Evolutionary conservation across 1,284 basidiomycete genomes (phyloP), one percentile per base, ranked within the genome.

Genomic region (Mrakiaceae sp.): DNA sequence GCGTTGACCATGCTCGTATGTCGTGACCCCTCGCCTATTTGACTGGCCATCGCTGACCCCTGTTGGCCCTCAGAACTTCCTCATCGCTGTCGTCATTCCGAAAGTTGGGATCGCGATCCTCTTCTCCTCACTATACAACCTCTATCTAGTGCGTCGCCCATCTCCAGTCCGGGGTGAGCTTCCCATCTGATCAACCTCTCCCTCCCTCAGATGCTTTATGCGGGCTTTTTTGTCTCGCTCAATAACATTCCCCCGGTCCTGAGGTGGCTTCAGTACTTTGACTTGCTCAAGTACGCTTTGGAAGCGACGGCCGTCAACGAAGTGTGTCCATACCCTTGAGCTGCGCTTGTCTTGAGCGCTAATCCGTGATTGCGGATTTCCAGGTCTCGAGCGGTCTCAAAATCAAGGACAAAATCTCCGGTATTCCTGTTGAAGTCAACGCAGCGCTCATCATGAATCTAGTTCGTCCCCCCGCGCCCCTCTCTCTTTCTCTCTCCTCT

Each of bases 61-160:
- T 27, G 27, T 27, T 27, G 27, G 27, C 27, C 27, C 27, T 27
- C 27, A 27, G 27, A 94, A 94, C 76, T 91, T 94, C 79, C 79
- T 93, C 55, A 81, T 95, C 16, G 90, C 87, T 5, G 84, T 84
- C 8, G 71, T 86, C 14, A 87, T 94, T 80, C 78, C 79, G 61
- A 90, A 94, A 70, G 86, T 86, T n/a, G 88, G 89, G 14, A 82
- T 93, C 57, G 91, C 91, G 2, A 91, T 93, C 71, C 82, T 96
- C 2, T 73, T 93, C 39, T 88, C 85, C 3, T 85, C 87, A 8
- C 78, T 90, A 27, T 81, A 83, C 7, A 85, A 85, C 42, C 79
- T 92, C 10, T 90, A 87, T 75, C 84, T 89, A 72, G 89, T 78
- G 72, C 89, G 87, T 0, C 90, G 82, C 71, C 87, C 88, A 0